Evolutionary conservation across 2,329 filamentous ascomycete species (phyloP), one percentile per base, ranked within the genome.

Genomic region (Blastomyces percursus): DNA sequence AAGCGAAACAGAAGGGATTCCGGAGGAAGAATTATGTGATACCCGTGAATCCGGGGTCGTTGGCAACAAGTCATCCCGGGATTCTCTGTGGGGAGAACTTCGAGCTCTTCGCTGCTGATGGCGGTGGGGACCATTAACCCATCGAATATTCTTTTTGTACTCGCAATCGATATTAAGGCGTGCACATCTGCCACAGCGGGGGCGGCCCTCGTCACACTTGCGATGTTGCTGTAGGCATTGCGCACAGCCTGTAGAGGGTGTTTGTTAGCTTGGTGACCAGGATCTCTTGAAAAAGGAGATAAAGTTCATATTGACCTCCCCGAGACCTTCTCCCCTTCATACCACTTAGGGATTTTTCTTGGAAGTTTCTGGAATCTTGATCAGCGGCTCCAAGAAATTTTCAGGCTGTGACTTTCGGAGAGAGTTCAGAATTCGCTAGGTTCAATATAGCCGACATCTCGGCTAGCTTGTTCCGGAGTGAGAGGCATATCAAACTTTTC

Each of bases 241-340:
- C 5, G 30, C 27, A 35, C 58, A 60, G n/a, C 58, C 58, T 60
- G 42, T 32, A 8, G 1, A 16, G 38, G 50, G 46, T n/a, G n/a
- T n/a, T 16, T 35, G 58, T 50, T 40, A 35, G 27, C 35, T 50
- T 27, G 6, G 14, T 30, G 24, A 30, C 24, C 12, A 35, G 35
- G 14, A 9, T 8, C 12, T 9, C 16, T 19, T 5, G 50, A 27
- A 32, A 32, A 16, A 38, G 4, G 7, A 9, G 14, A 48, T 9
- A 27, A 42, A 27, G 21, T 40, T 50, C 24, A 58, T 58, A 58
- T 60, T 60, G 32, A 60, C 58, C 58, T 50, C 58, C 21, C 27
- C 58, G 44, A 35, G 60, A 61, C 27, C 60, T n/a, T 61, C 44
- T 61, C n/a, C 27, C 14, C 38, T 57, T 40, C 60, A 46, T 55